Evolutionary conservation across 106 monocot species (phyloP).

Genomic region (Platanthera guangdongensis): DNA sequence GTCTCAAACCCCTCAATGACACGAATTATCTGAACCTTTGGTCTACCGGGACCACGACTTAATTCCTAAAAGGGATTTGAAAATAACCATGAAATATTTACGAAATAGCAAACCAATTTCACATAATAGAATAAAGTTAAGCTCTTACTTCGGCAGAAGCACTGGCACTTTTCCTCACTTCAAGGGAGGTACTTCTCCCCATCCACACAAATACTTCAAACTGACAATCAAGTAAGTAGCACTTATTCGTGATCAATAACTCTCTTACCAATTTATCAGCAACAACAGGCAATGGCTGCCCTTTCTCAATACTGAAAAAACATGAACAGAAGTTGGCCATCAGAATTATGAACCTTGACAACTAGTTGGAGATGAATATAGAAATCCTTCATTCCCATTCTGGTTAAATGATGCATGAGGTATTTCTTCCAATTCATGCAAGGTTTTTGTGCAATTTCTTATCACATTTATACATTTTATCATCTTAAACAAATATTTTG

Average conservation of each 20-base stretch:
- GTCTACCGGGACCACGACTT: slow-evolving; percentile 28
- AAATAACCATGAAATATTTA: slow-evolving; percentile 11
- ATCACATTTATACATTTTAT: neutral
- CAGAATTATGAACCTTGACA: neutral
- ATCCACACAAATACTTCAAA: slow-evolving; percentile 84
- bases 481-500: neutral
- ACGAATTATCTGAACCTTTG: slow-evolving; percentile 57
- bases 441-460: neutral
- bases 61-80: slow-evolving; percentile 37
- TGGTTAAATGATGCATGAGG: neutral
- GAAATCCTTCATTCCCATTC: neutral
- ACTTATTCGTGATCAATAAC: slow-evolving; percentile 70
- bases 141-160: slow-evolving; percentile 72
- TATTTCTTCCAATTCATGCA: neutral
- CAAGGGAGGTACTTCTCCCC: slow-evolving; percentile 78
- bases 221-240: slow-evolving; percentile 87
- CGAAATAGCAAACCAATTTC: neutral
- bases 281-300: slow-evolving; percentile 34
- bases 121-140: slow-evolving; percentile 1
- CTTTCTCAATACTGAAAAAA: slow-evolving; percentile 46
- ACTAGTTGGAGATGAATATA: neutral
- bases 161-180: slow-evolving; percentile 80
- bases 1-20: slow-evolving; percentile 95
- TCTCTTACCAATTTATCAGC: slow-evolving; percentile 62
- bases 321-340: neutral